Conservation (phyloP, 1,139 yeast genomes). For the Debaryomyces sp. region DNA sequence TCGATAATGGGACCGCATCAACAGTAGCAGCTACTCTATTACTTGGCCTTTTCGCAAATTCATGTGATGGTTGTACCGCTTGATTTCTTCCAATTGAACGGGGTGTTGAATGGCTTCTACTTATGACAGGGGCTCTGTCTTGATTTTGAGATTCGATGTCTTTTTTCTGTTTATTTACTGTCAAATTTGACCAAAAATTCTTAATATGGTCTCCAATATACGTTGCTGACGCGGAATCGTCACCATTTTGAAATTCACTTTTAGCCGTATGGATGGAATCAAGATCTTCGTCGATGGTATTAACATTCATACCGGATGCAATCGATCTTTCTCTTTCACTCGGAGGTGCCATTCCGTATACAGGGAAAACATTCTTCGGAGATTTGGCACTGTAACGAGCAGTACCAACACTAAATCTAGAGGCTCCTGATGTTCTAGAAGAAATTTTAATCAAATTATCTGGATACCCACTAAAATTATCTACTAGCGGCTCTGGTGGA, state of each 20-base stretch:
- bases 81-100: not conserved
- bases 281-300: constrained; percentile 10
- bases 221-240: constrained; percentile 2
- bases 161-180: not conserved
- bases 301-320: constrained; percentile 38
- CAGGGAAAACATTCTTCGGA: constrained; percentile 80
- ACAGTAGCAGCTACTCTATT: not conserved
- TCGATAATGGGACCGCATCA: not conserved
- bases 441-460: constrained; percentile 5
- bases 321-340: constrained; percentile 56
- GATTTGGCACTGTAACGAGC: constrained; percentile 37
- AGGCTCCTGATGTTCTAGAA: constrained; percentile 4
- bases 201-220: constrained; percentile 33
- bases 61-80: not conserved
- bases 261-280: constrained; percentile 1
- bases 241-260: not conserved
- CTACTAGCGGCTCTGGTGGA: not conserved
- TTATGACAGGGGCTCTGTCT: no score
- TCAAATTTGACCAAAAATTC: constrained; percentile 21
- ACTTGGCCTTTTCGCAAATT: not conserved
- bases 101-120: not conserved
- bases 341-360: constrained; percentile 73
- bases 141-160: constrained; percentile 2
- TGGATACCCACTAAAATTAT: not conserved
- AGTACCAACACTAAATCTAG: constrained; percentile 7